Base-by-base conservation (phyloP, 768 basidiomycete species). In the Hortiboletus campestris region DNA sequence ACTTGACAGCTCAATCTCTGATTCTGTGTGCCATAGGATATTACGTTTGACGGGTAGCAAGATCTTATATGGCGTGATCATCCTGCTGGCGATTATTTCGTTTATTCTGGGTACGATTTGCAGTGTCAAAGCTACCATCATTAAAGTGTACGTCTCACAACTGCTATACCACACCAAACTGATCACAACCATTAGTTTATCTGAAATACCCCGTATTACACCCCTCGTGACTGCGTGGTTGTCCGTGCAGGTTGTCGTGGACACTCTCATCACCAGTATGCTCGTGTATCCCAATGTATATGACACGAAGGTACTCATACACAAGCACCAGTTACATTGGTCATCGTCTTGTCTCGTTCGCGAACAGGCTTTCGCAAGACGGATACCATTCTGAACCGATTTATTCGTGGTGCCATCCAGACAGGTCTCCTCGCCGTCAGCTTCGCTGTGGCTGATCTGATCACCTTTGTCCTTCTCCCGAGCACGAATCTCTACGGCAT, bases 331-430 rank as follows among this genome's bases (percentile, higher is more conserved):
- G 68, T 66, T 14, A 61, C 60, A 2, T 44, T 41, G 34, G 22
- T 42, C 22, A 17, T 11, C 16, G 10, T 41, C 12, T 16, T 19
- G n/a, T 46, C 3, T 10, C 51, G 43, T 16, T 75, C 76, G 9
- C 72, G 76, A 50, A 82, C 82, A 8, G 82, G 83, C n/a, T 79
- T 81, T 64, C 70, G 71, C 20, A 76, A 70, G 60, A 83, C 79
- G 9, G 80, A 84, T 57, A 78, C 73, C 0, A 73, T 82, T 6
- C 35, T 56, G 14, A 52, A 52, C 44, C 31, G 38, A 40, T 17
- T 56, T 1, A 56, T 56, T 16, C 50, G 49, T 9, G 35, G 36
- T 20, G 43, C 49, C 16, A 46, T 56, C 43, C 55, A 52, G 32
- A 56, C 55, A 1, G 55, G 43, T 19, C 22, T 56, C 34, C 42